phyloP scores from a whole-genome alignment of 306 rosid species.

The Pachyrhizus erosus region DNA sequence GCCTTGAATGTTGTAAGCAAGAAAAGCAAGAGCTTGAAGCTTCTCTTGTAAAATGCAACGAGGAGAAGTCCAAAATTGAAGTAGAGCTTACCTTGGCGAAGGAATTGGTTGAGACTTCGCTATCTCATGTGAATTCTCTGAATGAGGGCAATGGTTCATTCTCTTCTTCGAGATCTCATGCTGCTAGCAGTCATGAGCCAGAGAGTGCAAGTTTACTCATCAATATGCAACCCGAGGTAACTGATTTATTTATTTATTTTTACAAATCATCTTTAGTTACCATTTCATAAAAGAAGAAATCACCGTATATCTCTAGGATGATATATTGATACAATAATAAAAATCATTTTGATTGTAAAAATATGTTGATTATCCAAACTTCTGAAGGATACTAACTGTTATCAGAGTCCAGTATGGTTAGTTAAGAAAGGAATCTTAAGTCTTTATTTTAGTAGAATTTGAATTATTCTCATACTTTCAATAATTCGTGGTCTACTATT shows the following conservation, averaged over 20 bases:
- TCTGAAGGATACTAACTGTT: neutral
- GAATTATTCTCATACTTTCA: neutral
- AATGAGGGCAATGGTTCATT: slow-evolving; percentile 46
- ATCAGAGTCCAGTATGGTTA: neutral
- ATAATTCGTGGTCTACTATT: neutral
- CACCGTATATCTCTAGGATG: slow-evolving; percentile 30
- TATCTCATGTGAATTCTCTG: slow-evolving; percentile 49
- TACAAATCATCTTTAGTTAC: slow-evolving; percentile 24
- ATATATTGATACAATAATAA: slow-evolving; percentile 12
- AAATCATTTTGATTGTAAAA: neutral
- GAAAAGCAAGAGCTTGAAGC: slow-evolving; percentile 90
- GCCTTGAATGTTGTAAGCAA: slow-evolving; percentile 96
- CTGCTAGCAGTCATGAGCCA: slow-evolving; percentile 48
- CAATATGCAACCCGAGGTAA: slow-evolving; percentile 63
- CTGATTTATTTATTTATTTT: neutral
- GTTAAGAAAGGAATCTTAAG: neutral
- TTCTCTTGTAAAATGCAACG: slow-evolving; percentile 72
- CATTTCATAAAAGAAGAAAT: slow-evolving; percentile 33
- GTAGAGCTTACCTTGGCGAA: slow-evolving; percentile 65
- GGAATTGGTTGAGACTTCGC: slow-evolving; percentile 58
- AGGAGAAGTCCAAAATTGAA: slow-evolving; percentile 74
- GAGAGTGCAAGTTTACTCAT: slow-evolving; percentile 45
- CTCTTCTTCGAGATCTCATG: slow-evolving; percentile 42
- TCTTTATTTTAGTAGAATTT: neutral
- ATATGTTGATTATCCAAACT: neutral